Base-by-base conservation (phyloP, 1,284 basidiomycete genomes). In the Cryptococcus sp. region DNA sequence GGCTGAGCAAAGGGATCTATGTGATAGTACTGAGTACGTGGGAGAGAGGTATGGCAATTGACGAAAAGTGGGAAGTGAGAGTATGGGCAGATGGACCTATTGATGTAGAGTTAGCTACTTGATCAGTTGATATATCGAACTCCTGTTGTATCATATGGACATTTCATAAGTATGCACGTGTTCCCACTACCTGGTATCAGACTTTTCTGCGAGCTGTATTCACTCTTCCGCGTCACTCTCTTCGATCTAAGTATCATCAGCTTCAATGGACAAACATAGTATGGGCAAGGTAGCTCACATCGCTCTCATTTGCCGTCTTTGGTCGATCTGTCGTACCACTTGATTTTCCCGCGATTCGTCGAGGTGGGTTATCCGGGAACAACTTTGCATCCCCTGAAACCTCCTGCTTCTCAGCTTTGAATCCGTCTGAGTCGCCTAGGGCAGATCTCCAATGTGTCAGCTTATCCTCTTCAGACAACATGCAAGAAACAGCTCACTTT, bases 1-100 rank as follows among this genome's bases (percentile, higher is more conserved):
- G 79, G 33, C 60, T 89, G 34, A 76, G 78, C 8, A 73, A 83
- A 2, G 89, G 88, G 3, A 82, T 79, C 55, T 93, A 93, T 71
- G 78, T 84, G 60, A 72, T 86, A 14, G 80, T 92, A 2, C 86
- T 87, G 1, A 89, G 87, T 10, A 88, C 87, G 1, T 89, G 85
- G 68, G 80, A 81, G 43, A 79, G 82, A 1, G 85, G 83, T 2
- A 76, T 84, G 6, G 77, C 81, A 30, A 79, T 78, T 1, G 78
- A 52, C 11, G 45, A 51, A 23, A 41, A 73, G 8, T 92, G 89
- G 69, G 80, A 80, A 62, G 61, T 92, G 54, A 73, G 85, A 10
- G 74, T 88, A 10, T 88, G 67, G 67, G 53, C 57, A n/a, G 62
- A 68, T 52, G 50, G 49, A 23, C 42, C 61, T 15, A 55, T 65